These are phyloP conservation scores for Botrytis cinerea DNA, from an alignment of 2,329 filamentous ascomycete genomes.

Conservation along the genomic window DNA sequence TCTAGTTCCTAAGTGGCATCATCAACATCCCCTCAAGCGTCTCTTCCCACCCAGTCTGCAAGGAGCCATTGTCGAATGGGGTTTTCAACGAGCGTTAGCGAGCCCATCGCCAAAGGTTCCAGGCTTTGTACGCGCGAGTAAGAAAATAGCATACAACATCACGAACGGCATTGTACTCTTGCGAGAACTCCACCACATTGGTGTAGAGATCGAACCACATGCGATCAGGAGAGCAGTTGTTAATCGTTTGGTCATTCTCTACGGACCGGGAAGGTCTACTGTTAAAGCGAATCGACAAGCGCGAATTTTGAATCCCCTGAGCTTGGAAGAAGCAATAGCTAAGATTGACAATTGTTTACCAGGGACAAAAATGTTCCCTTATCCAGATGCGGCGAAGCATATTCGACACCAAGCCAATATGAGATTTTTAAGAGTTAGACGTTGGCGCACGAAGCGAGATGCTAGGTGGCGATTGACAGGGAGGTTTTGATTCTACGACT, in stretches of 20 bases:
- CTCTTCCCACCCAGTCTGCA: conserved; percentile 50
- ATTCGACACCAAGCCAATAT: conserved; percentile 7
- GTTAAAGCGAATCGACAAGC: conserved; percentile 30
- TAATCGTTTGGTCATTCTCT: conserved; percentile 36
- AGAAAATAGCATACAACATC: conserved; percentile 17
- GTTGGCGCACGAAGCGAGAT: conserved; percentile 8
- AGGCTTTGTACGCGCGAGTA: not conserved
- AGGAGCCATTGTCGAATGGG: conserved; percentile 52
- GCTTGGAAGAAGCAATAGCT: conserved; percentile 28
- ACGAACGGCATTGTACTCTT: conserved; percentile 37
- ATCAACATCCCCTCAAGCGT: conserved; percentile 42
- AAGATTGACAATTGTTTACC: conserved; percentile 33
- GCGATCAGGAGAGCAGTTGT: conserved; percentile 32
- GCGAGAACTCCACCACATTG: conserved; percentile 32
- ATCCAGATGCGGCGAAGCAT: conserved; percentile 8
- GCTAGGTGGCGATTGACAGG: conserved; percentile 5
- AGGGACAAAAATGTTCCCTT: conserved; percentile 25
- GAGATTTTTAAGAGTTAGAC: conserved; percentile 9
- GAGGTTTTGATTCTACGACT: not conserved
- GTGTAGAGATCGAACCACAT: conserved; percentile 30
- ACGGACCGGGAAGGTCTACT: conserved; percentile 34
- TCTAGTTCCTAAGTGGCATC: conserved; percentile 30
- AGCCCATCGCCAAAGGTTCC: not conserved
- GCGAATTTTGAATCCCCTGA: conserved; percentile 20
- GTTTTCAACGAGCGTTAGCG: conserved; percentile 44